A percentile compares a stretch with the other conserved stretches of the same genome.
These are phyloP conservation scores for Brassica napus DNA, from an alignment of 345 rosid species.

Conservation along the genomic window Da-Ae NC_063446.1:73229501-73230000, in stretches of 20 bases:
- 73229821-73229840: constrained; percentile 98
- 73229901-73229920: constrained; percentile 99
- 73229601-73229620: not conserved
- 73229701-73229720: not conserved
- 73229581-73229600: not conserved
- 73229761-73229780: constrained; percentile 8
- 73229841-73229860: constrained; percentile 98
- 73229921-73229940: constrained; percentile 88
- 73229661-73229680: not conserved
- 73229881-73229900: constrained; percentile 98
- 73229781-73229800: constrained; percentile 64
- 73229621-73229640: not conserved
- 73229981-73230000: not conserved
- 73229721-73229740: not conserved
- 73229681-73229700: not conserved
- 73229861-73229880: constrained; percentile 99
- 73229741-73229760: not conserved
- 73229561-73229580: not conserved
- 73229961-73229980: constrained; percentile 84
- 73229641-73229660: not conserved
- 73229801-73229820: constrained; percentile 85
- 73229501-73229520: not conserved
- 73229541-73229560: no score
- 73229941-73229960: constrained; percentile 99
- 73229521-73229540: not conserved